A percentile compares a stretch with the other conserved stretches of the same genome.
These are phyloP conservation scores for Diutina scorzettiae DNA, from an alignment of 1,139 yeast genomes.

Conservation along the genomic window DNA sequence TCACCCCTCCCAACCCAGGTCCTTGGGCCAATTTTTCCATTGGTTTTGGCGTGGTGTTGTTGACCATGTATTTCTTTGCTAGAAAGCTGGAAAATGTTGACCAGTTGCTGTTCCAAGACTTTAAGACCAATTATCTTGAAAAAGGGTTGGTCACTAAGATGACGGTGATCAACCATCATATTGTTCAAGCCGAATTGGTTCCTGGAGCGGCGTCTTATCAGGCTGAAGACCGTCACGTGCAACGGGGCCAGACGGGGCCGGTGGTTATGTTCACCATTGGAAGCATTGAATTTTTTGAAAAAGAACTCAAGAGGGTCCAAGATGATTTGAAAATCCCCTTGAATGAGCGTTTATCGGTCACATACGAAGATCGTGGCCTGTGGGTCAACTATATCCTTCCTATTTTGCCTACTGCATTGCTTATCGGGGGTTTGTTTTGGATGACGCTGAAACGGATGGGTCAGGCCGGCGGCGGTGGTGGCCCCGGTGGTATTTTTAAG, in stretches of 20 bases:
- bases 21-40: neutral
- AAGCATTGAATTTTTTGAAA: constrained; percentile 84
- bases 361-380: constrained; percentile 61
- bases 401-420: constrained; percentile 70
- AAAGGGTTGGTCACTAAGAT: neutral
- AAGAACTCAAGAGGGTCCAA: constrained; percentile 66
- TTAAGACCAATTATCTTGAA: constrained; percentile 1
- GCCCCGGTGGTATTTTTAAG: constrained; percentile 52
- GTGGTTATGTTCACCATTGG: constrained; percentile 59
- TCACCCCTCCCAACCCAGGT: neutral
- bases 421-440: constrained; percentile 78
- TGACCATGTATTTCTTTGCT: neutral
- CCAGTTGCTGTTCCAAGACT: constrained; percentile 4
- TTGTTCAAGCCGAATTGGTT: neutral
- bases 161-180: neutral
- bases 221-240: neutral
- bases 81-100: constrained; percentile 1
- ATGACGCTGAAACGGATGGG: constrained; percentile 49
- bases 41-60: neutral
- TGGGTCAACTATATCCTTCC: constrained; percentile 52
- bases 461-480: constrained; percentile 22
- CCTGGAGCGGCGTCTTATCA: neutral
- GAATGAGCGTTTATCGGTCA: constrained; percentile 69
- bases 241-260: neutral
- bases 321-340: constrained; percentile 52